Evolutionary conservation across 2,329 filamentous ascomycete genomes (phyloP).

Genomic region (Nemania sp.): DNA sequence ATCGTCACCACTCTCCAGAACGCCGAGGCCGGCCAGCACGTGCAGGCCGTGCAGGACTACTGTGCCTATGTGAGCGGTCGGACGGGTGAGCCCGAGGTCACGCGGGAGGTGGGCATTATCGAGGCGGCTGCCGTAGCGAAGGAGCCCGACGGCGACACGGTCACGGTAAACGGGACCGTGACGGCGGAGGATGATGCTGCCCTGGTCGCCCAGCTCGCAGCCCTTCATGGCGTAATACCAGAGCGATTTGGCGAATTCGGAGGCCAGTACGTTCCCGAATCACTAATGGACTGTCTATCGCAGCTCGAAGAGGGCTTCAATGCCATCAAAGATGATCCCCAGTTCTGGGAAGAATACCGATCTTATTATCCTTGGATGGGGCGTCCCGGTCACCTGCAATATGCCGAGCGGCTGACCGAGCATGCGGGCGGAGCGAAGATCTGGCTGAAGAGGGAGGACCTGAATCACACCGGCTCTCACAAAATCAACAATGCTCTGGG

Average conservation of each 20-base stretch:
- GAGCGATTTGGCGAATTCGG: conserved; percentile 94
- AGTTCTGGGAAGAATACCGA: conserved; percentile 96
- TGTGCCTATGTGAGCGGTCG: conserved; percentile 69
- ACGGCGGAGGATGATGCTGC: conserved; percentile 55
- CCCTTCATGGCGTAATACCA: conserved; percentile 78
- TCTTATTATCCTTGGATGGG: conserved; percentile 98
- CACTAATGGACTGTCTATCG: conserved; percentile 92
- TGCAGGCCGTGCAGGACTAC: conserved; percentile 81
- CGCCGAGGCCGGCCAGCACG: conserved; percentile 66
- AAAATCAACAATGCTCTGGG: conserved; percentile 99
- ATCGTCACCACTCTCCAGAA: conserved; percentile 81
- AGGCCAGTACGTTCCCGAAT: conserved; percentile 96
- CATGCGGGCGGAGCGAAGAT: conserved; percentile 91
- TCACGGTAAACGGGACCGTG: conserved; percentile 71
- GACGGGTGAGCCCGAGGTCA: conserved; percentile 44
- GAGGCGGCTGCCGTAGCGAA: conserved; percentile 67
- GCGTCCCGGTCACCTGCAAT: conserved; percentile 86
- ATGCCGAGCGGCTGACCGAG: conserved; percentile 85
- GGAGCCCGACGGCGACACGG: conserved; percentile 59
- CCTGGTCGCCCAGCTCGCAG: conserved; percentile 81
- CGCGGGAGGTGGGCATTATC: conserved; percentile 69
- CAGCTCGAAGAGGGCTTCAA: conserved; percentile 93
- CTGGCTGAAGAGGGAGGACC: conserved; percentile 95
- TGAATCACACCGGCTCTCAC: conserved; percentile 97
- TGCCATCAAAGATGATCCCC: conserved; percentile 79